Percentiles rank a stretch among this genome's conserved stretches.
These are phyloP conservation scores for Triangularia verruculosa DNA, from an alignment of 2,329 filamentous ascomycete species.

Conservation along the genomic window DNA sequence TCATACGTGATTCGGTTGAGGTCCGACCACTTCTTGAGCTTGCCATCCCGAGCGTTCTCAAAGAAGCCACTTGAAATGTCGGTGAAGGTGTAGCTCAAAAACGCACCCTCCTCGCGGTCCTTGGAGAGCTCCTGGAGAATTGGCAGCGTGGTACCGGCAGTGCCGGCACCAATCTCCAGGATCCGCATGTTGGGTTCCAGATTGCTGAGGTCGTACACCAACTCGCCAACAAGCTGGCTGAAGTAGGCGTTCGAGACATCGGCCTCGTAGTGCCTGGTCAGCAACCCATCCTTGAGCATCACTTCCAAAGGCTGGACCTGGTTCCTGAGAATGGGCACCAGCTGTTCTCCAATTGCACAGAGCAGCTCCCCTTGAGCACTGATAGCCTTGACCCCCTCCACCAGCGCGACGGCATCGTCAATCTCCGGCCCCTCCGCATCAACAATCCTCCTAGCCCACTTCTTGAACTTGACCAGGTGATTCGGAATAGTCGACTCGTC, in stretches of 20 bases:
- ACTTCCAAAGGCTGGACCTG: slow-evolving; percentile 30
- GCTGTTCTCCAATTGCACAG: slow-evolving; percentile 25
- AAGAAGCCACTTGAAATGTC: slow-evolving; percentile 30
- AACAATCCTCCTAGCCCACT: neutral
- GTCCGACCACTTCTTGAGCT: slow-evolving; percentile 15
- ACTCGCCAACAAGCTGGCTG: neutral
- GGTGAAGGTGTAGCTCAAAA: slow-evolving; percentile 16
- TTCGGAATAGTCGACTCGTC: neutral
- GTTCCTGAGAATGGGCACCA: slow-evolving; percentile 27
- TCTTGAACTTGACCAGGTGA: neutral
- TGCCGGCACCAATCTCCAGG: slow-evolving; percentile 41
- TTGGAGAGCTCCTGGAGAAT: slow-evolving; percentile 1
- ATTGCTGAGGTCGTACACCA: neutral
- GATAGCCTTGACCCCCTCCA: neutral
- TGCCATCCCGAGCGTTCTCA: slow-evolving; percentile 25
- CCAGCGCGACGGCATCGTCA: neutral
- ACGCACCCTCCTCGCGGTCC: neutral
- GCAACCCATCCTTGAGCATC: slow-evolving; percentile 30
- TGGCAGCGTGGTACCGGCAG: slow-evolving; percentile 36
- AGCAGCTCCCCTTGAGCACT: slow-evolving; percentile 28
- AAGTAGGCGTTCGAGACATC: slow-evolving; percentile 9
- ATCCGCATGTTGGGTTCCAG: slow-evolving; percentile 23
- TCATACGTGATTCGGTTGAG: slow-evolving; percentile 26
- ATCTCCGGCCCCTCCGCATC: neutral
- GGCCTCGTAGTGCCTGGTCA: slow-evolving; percentile 23